These are phyloP conservation scores for Solanum boliviense DNA, from an alignment of 257 asterid genomes.

Conservation along the genomic window DNA sequence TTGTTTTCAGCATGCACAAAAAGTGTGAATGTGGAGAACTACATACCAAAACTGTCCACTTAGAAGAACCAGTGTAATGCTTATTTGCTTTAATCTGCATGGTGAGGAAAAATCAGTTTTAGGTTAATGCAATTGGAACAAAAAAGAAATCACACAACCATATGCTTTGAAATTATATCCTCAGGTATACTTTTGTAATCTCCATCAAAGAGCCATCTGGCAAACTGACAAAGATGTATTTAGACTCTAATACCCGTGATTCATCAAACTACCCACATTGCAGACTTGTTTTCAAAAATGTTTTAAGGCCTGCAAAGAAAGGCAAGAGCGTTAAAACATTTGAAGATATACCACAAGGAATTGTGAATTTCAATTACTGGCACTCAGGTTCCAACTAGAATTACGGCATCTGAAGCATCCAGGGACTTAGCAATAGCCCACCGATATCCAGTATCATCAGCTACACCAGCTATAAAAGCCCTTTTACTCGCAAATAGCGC, in stretches of 20 bases:
- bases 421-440: slow-evolving; percentile 86
- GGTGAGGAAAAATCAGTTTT: neutral
- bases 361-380: slow-evolving; percentile 42
- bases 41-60: slow-evolving; percentile 70
- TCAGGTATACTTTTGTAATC: neutral
- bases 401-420: slow-evolving; percentile 85
- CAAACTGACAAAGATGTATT: neutral
- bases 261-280: slow-evolving; percentile 81
- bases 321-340: neutral
- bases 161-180: neutral
- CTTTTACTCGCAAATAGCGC: slow-evolving; percentile 37
- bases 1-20: neutral
- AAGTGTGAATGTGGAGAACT: neutral
- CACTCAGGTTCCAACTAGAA: slow-evolving; percentile 69
- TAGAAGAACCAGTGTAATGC: slow-evolving; percentile 67
- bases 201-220: neutral
- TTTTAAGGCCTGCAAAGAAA: slow-evolving; percentile 46
- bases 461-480: slow-evolving; percentile 82
- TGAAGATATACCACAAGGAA: neutral
- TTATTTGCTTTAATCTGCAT: slow-evolving; percentile 67
- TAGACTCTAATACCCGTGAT: slow-evolving; percentile 22
- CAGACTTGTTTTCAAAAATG: slow-evolving; percentile 65
- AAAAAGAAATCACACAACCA: neutral
- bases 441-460: slow-evolving; percentile 84
- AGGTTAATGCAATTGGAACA: neutral